Evolutionary conservation across 2,329 filamentous ascomycete genomes (phyloP).

Genomic region (Chrysosporium queenslandicum): DNA sequence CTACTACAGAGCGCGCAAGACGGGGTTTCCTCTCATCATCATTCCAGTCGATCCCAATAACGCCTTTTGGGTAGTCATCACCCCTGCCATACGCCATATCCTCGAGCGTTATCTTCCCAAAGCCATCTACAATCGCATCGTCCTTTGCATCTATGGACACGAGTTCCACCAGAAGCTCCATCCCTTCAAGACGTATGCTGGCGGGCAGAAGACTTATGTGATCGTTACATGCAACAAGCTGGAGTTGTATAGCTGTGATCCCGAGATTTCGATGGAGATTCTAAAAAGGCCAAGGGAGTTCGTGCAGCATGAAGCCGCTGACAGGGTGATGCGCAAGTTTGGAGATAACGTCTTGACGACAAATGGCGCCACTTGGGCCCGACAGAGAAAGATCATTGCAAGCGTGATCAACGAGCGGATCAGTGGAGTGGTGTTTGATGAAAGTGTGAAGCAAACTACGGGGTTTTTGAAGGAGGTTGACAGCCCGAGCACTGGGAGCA

Average conservation of each 20-base stretch:
- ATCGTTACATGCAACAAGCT: background rate
- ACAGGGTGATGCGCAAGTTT: background rate
- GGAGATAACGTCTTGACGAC: background rate
- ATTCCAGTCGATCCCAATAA: background rate
- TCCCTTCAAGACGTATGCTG: background rate
- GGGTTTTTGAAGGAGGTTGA: background rate
- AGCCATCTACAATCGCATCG: background rate
- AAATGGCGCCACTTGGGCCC: background rate
- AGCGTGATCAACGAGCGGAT: background rate
- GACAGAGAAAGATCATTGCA: background rate
- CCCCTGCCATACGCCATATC: background rate
- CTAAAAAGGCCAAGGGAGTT: background rate
- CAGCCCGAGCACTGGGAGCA: background rate
- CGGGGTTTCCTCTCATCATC: background rate
- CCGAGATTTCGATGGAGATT: background rate
- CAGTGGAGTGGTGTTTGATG: background rate
- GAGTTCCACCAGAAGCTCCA: background rate
- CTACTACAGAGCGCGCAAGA: background rate
- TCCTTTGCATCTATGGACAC: background rate
- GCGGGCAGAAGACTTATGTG: background rate
- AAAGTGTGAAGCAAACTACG: background rate
- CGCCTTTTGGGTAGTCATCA: background rate
- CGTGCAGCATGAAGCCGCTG: background rate
- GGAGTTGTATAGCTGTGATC: background rate
- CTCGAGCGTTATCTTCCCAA: background rate